Percentiles rank a stretch among this genome's conserved stretches.
These are phyloP conservation scores for Botryotinia calthae DNA, from an alignment of 2,329 filamentous ascomycete genomes.

Conservation along the genomic window DNA sequence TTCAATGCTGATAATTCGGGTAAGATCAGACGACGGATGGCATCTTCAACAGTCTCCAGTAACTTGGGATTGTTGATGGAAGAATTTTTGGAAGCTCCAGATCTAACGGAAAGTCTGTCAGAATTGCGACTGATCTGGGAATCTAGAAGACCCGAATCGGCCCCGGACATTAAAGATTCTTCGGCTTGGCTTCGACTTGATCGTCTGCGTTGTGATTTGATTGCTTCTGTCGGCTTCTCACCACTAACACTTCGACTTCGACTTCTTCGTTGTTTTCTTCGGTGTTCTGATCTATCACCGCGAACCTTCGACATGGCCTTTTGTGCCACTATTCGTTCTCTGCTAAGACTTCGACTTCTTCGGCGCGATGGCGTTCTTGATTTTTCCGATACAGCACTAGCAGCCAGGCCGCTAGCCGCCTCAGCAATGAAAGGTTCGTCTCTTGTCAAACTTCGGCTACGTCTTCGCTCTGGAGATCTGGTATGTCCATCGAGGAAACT, in stretches of 20 bases:
- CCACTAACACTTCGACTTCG: constrained; percentile 48
- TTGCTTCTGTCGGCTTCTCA: constrained; percentile 44
- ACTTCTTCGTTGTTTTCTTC: constrained; percentile 43
- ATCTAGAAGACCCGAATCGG: constrained; percentile 56
- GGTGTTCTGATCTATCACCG: constrained; percentile 47
- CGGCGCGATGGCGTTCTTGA: constrained; percentile 58
- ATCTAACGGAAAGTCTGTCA: constrained; percentile 57
- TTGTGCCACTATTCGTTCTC: constrained; percentile 61
- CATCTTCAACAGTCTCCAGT: constrained; percentile 71
- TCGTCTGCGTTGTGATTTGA: constrained; percentile 47
- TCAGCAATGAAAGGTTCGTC: constrained; percentile 34
- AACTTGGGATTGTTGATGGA: constrained; percentile 71
- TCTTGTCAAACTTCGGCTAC: constrained; percentile 36
- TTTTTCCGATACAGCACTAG: constrained; percentile 43
- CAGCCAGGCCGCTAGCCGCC: constrained; percentile 44
- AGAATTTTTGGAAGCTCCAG: constrained; percentile 52
- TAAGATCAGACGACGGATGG: constrained; percentile 70
- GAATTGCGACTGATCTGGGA: constrained; percentile 54
- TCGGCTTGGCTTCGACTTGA: constrained; percentile 52
- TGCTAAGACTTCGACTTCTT: constrained; percentile 62
- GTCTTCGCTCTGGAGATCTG: constrained; percentile 36
- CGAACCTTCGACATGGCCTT: constrained; percentile 67
- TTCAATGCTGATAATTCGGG: constrained; percentile 91
- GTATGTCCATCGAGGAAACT: constrained; percentile 59
- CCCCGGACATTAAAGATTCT: constrained; percentile 43